A percentile compares a stretch with the other conserved stretches of the same genome.
These are phyloP conservation scores for Neurospora sp. DNA, from an alignment of 495 filamentous ascomycete genomes.

Conservation along the genomic window DNA sequence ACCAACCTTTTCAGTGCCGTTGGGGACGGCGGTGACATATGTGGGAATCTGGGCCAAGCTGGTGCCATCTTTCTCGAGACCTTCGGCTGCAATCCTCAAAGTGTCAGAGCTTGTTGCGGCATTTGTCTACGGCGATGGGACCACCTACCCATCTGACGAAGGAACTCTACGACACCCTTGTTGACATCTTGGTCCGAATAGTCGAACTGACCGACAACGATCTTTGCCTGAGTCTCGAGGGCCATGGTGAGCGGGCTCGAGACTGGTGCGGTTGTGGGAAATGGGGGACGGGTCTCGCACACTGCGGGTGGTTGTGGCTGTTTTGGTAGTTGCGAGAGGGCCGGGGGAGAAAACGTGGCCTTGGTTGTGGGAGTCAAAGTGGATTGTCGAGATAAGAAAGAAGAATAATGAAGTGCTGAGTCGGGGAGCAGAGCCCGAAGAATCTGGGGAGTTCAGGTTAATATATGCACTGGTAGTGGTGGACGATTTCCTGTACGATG, in stretches of 20 bases:
- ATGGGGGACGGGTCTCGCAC: constrained; percentile 39
- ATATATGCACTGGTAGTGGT: constrained; percentile 7
- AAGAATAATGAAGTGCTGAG: constrained; percentile 24
- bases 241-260: constrained; percentile 43
- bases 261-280: constrained; percentile 35
- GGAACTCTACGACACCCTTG: constrained; percentile 71
- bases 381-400: constrained; percentile 23
- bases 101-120: not conserved
- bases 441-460: constrained; percentile 10
- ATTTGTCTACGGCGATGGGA: not conserved
- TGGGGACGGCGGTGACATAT: constrained; percentile 89
- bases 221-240: constrained; percentile 62
- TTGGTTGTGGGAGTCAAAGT: constrained; percentile 9
- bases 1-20: constrained; percentile 86
- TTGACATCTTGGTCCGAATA: constrained; percentile 71
- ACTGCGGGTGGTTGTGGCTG: constrained; percentile 12
- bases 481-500: constrained; percentile 1
- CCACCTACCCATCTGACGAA: constrained; percentile 66
- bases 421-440: constrained; percentile 23
- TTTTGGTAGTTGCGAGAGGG: constrained; percentile 18
- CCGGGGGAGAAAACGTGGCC: constrained; percentile 32
- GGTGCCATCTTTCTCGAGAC: constrained; percentile 64
- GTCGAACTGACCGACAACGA: constrained; percentile 77
- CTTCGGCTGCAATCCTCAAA: constrained; percentile 48
- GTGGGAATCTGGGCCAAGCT: constrained; percentile 93